phyloP scores from a whole-genome alignment of 495 filamentous ascomycete genomes.

The Lindgomyces ingoldianus region DNA sequence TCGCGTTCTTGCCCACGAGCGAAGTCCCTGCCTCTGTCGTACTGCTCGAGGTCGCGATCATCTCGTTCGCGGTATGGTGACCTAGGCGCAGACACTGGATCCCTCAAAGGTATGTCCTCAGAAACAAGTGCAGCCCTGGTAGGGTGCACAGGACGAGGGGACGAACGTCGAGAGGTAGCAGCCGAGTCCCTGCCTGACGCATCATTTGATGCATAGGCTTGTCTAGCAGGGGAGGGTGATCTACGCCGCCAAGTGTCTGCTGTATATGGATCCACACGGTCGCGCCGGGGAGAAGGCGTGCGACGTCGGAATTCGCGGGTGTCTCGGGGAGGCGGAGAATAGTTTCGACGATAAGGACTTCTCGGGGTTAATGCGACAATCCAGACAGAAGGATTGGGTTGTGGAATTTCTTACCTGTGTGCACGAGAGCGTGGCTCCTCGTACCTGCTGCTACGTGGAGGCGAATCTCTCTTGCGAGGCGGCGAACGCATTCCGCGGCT shows the following conservation, averaged over 20 bases:
- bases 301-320: conserved; percentile 40
- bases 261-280: conserved; percentile 39
- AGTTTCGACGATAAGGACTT: conserved; percentile 38
- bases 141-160: conserved; percentile 46
- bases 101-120: conserved; percentile 19
- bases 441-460: conserved; percentile 38
- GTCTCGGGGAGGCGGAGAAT: conserved; percentile 34
- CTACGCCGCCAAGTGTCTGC: conserved; percentile 42
- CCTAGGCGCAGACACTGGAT: conserved; percentile 31
- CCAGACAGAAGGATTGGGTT: background rate
- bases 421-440: conserved; percentile 37
- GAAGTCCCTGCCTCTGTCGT: conserved; percentile 22
- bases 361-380: conserved; percentile 1
- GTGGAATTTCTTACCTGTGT: conserved; percentile 26
- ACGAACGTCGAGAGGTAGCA: conserved; percentile 45
- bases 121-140: conserved; percentile 38
- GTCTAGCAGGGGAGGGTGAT: conserved; percentile 42
- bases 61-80: conserved; percentile 29
- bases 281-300: conserved; percentile 45
- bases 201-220: conserved; percentile 34
- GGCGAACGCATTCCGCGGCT: conserved; percentile 43
- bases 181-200: conserved; percentile 42
- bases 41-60: no score
- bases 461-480: background rate
- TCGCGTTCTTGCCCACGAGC: conserved; percentile 11